phyloP scores from a whole-genome alignment of 805 yeast genomes.

The Peterozyma toletana region DNA sequence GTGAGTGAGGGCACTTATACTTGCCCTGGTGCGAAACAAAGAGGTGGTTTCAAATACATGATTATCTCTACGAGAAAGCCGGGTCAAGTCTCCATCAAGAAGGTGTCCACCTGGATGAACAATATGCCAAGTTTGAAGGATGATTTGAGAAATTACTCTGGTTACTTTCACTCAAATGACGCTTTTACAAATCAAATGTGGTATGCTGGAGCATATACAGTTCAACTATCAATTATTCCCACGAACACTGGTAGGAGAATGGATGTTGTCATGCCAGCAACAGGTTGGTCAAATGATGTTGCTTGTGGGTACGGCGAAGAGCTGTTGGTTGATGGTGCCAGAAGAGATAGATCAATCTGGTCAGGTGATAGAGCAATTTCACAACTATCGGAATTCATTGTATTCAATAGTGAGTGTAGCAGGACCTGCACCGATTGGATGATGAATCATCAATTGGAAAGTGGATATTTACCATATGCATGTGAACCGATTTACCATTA shows the following conservation, averaged over 20 bases:
- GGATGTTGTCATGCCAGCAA: constrained; percentile 22
- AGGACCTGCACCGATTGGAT: constrained; percentile 17
- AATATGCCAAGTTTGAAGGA: constrained; percentile 9
- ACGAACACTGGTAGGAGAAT: constrained; percentile 38
- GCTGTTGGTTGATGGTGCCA: constrained; percentile 8
- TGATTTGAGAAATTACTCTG: constrained; percentile 6
- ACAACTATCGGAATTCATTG: constrained; percentile 6
- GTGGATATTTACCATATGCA: constrained; percentile 9
- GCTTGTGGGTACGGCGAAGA: constrained; percentile 11
- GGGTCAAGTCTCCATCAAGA: constrained; percentile 16
- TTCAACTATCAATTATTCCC: constrained; percentile 25
- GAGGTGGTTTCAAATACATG: constrained; percentile 9
- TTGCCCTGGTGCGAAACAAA: constrained; percentile 6
- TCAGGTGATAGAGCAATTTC: constrained; percentile 10
- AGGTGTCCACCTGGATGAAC: constrained; percentile 6
- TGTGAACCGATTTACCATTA: constrained; percentile 7
- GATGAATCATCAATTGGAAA: constrained; percentile 8
- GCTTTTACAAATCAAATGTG: constrained; percentile 39
- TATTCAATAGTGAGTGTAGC: constrained; percentile 23
- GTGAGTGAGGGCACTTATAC: constrained; percentile 5
- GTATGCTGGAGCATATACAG: constrained; percentile 34
- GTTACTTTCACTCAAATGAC: constrained; percentile 23
- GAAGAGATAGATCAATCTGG: constrained; percentile 11
- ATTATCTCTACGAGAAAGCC: constrained; percentile 21
- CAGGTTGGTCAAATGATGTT: constrained; percentile 26